Conservation (phyloP, 2,329 filamentous ascomycete genomes). For the Mollisiaceae sp. region DNA sequence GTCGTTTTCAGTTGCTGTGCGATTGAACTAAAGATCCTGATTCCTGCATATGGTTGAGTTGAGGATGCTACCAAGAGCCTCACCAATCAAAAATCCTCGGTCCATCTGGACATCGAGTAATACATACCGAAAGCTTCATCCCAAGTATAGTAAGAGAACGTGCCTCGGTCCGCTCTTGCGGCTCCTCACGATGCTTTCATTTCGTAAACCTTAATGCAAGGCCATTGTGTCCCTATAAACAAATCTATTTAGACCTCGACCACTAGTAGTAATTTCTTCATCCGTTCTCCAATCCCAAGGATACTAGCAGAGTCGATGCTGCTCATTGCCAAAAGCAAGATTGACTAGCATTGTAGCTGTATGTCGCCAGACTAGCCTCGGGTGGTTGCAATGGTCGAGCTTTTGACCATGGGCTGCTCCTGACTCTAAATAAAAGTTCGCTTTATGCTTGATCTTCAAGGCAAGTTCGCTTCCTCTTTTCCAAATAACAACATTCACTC, state of each 20-base stretch:
- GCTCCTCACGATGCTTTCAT: not conserved
- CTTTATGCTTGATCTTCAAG: not conserved
- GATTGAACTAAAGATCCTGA: not conserved
- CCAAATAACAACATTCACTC: not conserved
- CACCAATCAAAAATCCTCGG: too few species aligned
- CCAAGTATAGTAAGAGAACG: not conserved
- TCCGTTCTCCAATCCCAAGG: not conserved
- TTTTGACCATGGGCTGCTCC: too few species aligned
- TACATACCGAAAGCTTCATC: not conserved
- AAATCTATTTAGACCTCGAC: not conserved
- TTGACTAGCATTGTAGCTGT: not conserved
- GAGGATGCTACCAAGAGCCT: not conserved
- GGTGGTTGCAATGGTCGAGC: too few species aligned
- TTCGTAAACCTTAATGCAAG: slow-evolving; percentile 3
- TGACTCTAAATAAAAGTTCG: not conserved
- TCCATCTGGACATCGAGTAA: not conserved
- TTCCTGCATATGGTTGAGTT: too few species aligned
- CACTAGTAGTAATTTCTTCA: not conserved
- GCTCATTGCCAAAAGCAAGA: slow-evolving; percentile 5
- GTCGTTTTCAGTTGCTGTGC: not conserved
- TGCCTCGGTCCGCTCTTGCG: not conserved
- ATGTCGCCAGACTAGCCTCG: not conserved
- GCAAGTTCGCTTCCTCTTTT: not conserved
- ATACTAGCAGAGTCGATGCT: not conserved
- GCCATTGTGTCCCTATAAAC: too few species aligned